Percentiles rank a stretch among this genome's conserved stretches.
These are phyloP conservation scores for Tulasnella sp. DNA, from an alignment of 768 basidiomycete genomes.

Conservation along the genomic window DNA sequence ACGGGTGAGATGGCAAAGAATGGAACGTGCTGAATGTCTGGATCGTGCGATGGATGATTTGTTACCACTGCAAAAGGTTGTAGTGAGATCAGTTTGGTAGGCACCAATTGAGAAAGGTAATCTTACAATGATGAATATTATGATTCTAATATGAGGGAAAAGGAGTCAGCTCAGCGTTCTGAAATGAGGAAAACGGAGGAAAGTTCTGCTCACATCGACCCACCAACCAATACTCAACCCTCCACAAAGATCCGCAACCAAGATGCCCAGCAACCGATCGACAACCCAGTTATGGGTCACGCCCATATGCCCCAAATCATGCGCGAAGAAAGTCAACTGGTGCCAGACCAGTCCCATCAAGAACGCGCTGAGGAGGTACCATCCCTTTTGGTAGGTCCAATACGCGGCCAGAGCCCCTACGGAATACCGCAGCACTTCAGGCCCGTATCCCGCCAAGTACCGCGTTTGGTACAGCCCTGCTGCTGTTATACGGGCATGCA, in stretches of 20 bases:
- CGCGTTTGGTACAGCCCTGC: slow-evolving; percentile 82
- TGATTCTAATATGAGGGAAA: slow-evolving; percentile 42
- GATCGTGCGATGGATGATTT: slow-evolving; percentile 93
- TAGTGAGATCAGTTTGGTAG: slow-evolving; percentile 18
- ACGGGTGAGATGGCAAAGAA: slow-evolving; percentile 88
- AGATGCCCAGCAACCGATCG: slow-evolving; percentile 72
- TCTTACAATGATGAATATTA: slow-evolving; percentile 91
- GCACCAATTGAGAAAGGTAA: neutral
- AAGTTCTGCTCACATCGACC: slow-evolving; percentile 68
- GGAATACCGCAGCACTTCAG: slow-evolving; percentile 73
- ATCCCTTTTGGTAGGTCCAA: slow-evolving; percentile 52
- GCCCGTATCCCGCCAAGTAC: slow-evolving; percentile 81
- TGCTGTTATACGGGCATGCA: slow-evolving; percentile 63
- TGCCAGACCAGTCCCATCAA: slow-evolving; percentile 90
- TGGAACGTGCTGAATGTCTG: slow-evolving; percentile 57
- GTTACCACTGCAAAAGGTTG: slow-evolving; percentile 60
- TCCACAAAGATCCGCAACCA: slow-evolving; percentile 79
- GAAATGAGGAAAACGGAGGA: neutral
- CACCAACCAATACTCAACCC: slow-evolving; percentile 97
- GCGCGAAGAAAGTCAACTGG: slow-evolving; percentile 84
- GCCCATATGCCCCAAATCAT: slow-evolving; percentile 93
- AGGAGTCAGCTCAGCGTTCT: neutral
- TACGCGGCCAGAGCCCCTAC: slow-evolving; percentile 53
- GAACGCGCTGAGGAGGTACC: slow-evolving; percentile 67
- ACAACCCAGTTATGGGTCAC: slow-evolving; percentile 79